These are phyloP conservation scores for Elasticomyces elasticus DNA, from an alignment of 495 filamentous ascomycete species.

Conservation along the genomic window DNA sequence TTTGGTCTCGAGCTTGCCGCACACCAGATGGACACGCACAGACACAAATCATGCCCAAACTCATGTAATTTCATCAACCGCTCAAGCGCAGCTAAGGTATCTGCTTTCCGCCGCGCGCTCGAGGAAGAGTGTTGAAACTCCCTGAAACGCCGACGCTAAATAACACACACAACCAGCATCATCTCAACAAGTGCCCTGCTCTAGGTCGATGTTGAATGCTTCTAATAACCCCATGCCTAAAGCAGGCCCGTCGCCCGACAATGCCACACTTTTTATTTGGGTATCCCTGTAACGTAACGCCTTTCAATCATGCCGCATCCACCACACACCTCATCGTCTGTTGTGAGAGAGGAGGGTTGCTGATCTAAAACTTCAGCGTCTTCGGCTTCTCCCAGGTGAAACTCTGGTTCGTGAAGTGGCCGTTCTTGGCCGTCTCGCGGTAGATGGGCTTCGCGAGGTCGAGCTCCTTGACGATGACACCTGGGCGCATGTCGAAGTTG, in stretches of 20 bases:
- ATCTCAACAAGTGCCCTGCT: not conserved
- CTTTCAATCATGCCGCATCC: no score
- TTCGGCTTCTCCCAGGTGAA: conserved; percentile 99
- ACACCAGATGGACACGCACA: not conserved
- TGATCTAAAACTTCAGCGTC: conserved; percentile 69
- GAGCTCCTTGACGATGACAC: conserved; percentile 97
- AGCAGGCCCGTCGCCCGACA: not conserved
- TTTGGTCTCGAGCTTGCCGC: no score
- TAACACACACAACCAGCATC: not conserved
- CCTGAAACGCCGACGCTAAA: conserved; percentile 10
- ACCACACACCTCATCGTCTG: no score
- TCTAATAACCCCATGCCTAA: not conserved
- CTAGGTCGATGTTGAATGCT: conserved; percentile 13
- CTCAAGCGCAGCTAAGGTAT: not conserved
- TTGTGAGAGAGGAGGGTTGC: not conserved
- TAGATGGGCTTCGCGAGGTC: conserved; percentile 94
- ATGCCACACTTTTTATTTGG: conserved; percentile 2
- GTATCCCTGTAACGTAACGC: not conserved
- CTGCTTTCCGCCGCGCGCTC: conserved; percentile 2
- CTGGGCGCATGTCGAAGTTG: conserved; percentile 95
- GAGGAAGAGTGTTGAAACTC: conserved; percentile 2
- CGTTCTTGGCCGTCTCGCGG: conserved; percentile 96
- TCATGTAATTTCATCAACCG: not conserved
- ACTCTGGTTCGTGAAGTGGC: conserved; percentile 97
- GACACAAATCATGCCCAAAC: not conserved